Evolutionary conservation across 1,284 basidiomycete genomes (phyloP), one percentile per base, ranked within the genome.

Genomic region (Rhodofomes roseus): DNA sequence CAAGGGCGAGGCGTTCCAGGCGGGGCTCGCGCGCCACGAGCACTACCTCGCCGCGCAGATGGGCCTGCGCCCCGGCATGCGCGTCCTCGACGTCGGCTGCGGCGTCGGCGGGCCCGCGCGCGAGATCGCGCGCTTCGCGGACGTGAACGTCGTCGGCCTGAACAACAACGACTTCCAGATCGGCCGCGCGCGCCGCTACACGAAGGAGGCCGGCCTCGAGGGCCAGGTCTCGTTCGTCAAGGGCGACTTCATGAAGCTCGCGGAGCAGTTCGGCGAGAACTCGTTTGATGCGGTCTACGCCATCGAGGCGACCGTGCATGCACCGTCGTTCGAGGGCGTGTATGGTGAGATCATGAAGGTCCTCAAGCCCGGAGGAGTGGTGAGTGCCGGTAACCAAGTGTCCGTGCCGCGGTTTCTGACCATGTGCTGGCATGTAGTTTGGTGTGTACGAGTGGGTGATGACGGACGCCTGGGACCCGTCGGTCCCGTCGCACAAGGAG

Each of bases 391-490:
- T 88, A 31, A 25, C 11, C 8, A n/a, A 23, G 14, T 12, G 23
- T 27, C 5, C 4, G n/a, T 31, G 25, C 36, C 58, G n/a, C 23
- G 9, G 9, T 56, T 9, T 0, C 12, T 60, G 36, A 23, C 27
- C 23, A 16, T 8, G 39, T 18, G n/a, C n/a, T n/a, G n/a, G n/a
- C n/a, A n/a, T n/a, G 31, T 34, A 34, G 91, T 98, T 98, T 74
- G 96, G 95, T 72, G 90, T 98, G 48, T 98, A 98, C 77, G 96
- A 98, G 74, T 99, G 96, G 96, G 92, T 89, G 77, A 98, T 99
- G 96, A 98, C 96, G 52, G 96, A 98, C 74, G 75, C 76, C 11
- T 99, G 94, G 92, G 93, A 99, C 74, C 82, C 92, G 1, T 86
- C 87, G 14, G 92, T 84, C 74, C 91, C 95, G 18, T 77, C 86